Evolutionary conservation across 2,329 filamentous ascomycete species (phyloP).

Genomic region (Kalaharituber pfeilii): DNA sequence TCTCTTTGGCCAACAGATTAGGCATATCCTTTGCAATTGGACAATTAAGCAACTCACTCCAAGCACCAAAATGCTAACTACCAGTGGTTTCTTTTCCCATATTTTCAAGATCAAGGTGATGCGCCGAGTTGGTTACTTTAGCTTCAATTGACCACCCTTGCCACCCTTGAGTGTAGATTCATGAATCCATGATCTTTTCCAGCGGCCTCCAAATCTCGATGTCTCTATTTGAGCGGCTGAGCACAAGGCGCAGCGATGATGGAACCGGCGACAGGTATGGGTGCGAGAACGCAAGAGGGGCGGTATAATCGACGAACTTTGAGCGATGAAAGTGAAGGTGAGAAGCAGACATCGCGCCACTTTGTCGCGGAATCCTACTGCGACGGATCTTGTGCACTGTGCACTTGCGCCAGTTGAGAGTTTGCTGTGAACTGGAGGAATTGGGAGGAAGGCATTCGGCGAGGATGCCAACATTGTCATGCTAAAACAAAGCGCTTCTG

Average conservation of each 20-base stretch:
- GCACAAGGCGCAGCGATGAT: slow-evolving; percentile 55
- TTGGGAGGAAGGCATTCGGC: too few species aligned
- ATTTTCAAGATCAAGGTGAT: slow-evolving; percentile 26
- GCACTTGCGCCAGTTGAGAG: too few species aligned
- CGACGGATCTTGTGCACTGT: too few species aligned
- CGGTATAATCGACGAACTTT: slow-evolving; percentile 83
- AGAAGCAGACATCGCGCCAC: not conserved
- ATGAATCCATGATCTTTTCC: slow-evolving; percentile 68
- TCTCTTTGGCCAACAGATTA: slow-evolving; percentile 42
- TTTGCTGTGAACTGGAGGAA: too few species aligned
- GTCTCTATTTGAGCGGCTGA: slow-evolving; percentile 85
- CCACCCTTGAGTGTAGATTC: slow-evolving; percentile 73
- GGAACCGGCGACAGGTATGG: slow-evolving; percentile 34
- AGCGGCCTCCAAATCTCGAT: slow-evolving; percentile 96
- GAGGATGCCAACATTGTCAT: too few species aligned
- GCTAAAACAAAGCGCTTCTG: too few species aligned
- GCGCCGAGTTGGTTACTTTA: slow-evolving; percentile 28
- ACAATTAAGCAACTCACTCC: slow-evolving; percentile 29
- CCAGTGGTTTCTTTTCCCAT: slow-evolving; percentile 36
- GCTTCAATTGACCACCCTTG: slow-evolving; percentile 70
- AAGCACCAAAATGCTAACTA: slow-evolving; percentile 50
- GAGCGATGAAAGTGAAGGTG: slow-evolving; percentile 54
- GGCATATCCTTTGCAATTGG: not conserved
- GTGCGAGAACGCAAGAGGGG: slow-evolving; percentile 83
- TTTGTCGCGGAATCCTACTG: too few species aligned